Evolutionary conservation across 2,329 filamentous ascomycete genomes (phyloP), one percentile per base, ranked within the genome.

Genomic region (Simplicillium sp.): DNA sequence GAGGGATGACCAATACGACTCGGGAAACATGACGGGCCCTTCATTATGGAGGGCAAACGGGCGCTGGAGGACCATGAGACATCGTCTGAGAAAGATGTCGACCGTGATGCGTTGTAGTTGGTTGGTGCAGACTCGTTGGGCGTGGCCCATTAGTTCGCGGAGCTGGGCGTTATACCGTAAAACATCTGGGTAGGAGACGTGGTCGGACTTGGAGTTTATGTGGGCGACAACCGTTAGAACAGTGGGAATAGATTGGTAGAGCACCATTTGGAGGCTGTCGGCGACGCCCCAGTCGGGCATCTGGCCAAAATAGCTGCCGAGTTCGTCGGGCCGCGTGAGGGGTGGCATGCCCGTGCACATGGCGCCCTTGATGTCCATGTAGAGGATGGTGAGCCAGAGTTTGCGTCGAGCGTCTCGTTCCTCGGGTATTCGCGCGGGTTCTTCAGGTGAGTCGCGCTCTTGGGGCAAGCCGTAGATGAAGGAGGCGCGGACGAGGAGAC

Each of bases 1-100:
- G 14, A 62, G 49, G 7, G 59, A 62, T 14, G 54, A 56, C 57
- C 59, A 61, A 49, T 60, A 60, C 25, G 57, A 57, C 41, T 61
- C 57, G 5, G 59, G 54, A 37, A 55, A 61, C 48, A 57, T 38
- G 37, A 46, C 44, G 1, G 58, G 59, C 0, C 56, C 57, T 3
- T 60, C 54, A 1, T 50, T 45, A 41, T 59, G 57, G 37, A 61
- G 50, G 16, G 58, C 59, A 46, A 58, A 62, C 1, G 57, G 57
- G 7, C 58, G 52, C 38, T 62, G 57, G 16, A 62, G 46, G 8
- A 60, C 55, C 57, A 61, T 61, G 31, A 62, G 49, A 41, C 54
- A 60, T 5, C 59, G 49, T 4, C 59, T 52, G 29, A 60, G 45
- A 32, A 58, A 61, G 33, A 61, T 58, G 43, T 61, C 59, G 14